Conservation (phyloP, 768 basidiomycete genomes). For the Atractiella rhizophila region DNA sequence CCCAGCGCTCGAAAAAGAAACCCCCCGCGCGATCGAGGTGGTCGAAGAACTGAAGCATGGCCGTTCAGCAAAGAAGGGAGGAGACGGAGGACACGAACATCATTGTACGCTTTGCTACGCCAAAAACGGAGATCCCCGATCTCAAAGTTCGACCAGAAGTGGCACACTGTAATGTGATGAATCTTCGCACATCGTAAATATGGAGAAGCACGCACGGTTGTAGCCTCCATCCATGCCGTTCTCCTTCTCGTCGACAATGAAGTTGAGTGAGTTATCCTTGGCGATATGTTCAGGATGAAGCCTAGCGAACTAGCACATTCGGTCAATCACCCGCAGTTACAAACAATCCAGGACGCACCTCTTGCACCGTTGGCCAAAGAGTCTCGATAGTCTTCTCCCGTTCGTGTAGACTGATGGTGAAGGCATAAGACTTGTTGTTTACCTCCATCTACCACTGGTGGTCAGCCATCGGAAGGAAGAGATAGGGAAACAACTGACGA, state of each 20-base stretch:
- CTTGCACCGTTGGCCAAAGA: too few species aligned
- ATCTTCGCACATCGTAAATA: slow-evolving; percentile 33
- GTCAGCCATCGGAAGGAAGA: not conserved
- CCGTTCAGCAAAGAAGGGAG: slow-evolving; percentile 31
- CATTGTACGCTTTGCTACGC: slow-evolving; percentile 27
- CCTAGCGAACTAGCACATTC: slow-evolving; percentile 38
- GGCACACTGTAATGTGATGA: too few species aligned
- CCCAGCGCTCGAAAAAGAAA: slow-evolving; percentile 42
- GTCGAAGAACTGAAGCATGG: slow-evolving; percentile 54
- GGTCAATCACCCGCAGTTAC: too few species aligned
- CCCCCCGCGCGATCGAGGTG: slow-evolving; percentile 49
- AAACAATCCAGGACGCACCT: too few species aligned
- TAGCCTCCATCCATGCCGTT: slow-evolving; percentile 27
- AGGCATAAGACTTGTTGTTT: slow-evolving; percentile 62
- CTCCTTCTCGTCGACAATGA: slow-evolving; percentile 46
- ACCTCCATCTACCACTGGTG: slow-evolving; percentile 36
- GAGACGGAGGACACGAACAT: not conserved
- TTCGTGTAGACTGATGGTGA: slow-evolving; percentile 45
- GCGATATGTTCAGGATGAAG: slow-evolving; percentile 38
- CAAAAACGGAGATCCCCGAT: slow-evolving; percentile 65
- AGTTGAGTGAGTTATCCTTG: slow-evolving; percentile 41
- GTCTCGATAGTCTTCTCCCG: slow-evolving; percentile 56
- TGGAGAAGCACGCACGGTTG: slow-evolving; percentile 25
- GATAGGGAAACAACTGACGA: too few species aligned
- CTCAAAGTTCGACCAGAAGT: slow-evolving; percentile 75